A percentile compares a stretch with the other conserved stretches of the same genome.
Conservation (phyloP, 768 basidiomycete genomes). For the Pleurotus ostreatus region DNA sequence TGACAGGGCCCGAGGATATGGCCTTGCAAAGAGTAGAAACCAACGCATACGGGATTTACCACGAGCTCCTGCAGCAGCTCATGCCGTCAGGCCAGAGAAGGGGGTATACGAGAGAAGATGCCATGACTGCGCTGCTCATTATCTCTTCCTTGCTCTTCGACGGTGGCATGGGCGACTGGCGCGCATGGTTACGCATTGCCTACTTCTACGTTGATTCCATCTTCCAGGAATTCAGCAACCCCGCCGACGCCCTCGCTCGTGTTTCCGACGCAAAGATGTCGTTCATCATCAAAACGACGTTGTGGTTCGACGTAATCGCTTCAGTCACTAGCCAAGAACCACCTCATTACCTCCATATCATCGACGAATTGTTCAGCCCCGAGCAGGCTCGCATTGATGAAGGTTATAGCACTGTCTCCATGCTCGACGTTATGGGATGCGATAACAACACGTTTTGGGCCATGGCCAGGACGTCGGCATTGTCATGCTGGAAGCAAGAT, state of each 20-base stretch:
- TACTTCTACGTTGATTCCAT: conserved; percentile 48
- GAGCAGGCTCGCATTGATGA: conserved; percentile 6
- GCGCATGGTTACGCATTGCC: conserved; percentile 61
- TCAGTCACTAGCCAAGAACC: conserved; percentile 58
- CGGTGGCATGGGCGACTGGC: conserved; percentile 71
- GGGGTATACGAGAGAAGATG: conserved; percentile 47
- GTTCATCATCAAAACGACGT: conserved; percentile 79
- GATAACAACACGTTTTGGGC: conserved; percentile 77
- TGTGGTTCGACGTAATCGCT: conserved; percentile 87
- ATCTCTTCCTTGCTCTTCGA: conserved; percentile 79
- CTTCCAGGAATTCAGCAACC: conserved; percentile 37
- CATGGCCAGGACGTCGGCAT: conserved; percentile 65
- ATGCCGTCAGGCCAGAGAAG: neutral
- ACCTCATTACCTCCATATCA: conserved; percentile 55
- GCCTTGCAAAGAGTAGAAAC: conserved; percentile 28
- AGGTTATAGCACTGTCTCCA: conserved; percentile 34
- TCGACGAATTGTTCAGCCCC: conserved; percentile 56
- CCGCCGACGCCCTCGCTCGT: conserved; percentile 38
- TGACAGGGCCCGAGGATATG: conserved; percentile 1
- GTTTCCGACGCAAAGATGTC: conserved; percentile 43
- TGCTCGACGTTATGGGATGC: conserved; percentile 86
- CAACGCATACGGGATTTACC: neutral
- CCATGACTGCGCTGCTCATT: conserved; percentile 73
- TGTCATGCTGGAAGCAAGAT: conserved; percentile 62
- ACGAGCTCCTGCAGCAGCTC: neutral